These are phyloP conservation scores for Cladophialophora chaetospira DNA, from an alignment of 2,329 filamentous ascomycete species.

Conservation along the genomic window DNA sequence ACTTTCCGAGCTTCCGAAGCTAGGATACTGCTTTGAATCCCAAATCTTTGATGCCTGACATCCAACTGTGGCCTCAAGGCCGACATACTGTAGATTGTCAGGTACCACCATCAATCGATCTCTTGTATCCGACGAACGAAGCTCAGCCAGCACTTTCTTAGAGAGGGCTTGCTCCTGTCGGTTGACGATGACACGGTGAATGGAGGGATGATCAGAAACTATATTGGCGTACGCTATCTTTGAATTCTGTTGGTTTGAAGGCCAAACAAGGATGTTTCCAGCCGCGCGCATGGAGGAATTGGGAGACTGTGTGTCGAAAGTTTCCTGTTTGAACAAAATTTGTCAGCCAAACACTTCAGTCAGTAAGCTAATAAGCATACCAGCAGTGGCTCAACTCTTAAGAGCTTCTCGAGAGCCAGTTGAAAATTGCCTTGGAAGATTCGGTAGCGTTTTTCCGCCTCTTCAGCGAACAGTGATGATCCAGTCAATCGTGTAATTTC, in stretches of 20 bases:
- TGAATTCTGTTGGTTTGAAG: conserved; percentile 12
- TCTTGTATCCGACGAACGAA: conserved; percentile 9
- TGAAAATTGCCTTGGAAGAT: conserved; percentile 28
- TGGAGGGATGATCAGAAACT: conserved; percentile 12
- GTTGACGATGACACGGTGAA: conserved; percentile 24
- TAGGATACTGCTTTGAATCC: conserved; percentile 37
- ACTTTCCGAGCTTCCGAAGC: conserved; percentile 37
- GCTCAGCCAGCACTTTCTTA: conserved; percentile 25
- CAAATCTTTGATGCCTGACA: conserved; percentile 37
- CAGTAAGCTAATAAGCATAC: conserved; percentile 18
- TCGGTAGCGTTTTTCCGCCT: conserved; percentile 25
- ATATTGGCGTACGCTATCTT: conserved; percentile 22
- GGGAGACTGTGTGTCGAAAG: conserved; percentile 17
- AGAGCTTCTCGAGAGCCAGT: conserved; percentile 27
- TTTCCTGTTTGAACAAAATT: conserved; percentile 19
- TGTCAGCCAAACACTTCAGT: conserved; percentile 9
- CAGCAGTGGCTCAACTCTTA: conserved; percentile 30
- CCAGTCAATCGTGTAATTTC: conserved; percentile 26
- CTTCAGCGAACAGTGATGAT: conserved; percentile 26
- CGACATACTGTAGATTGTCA: conserved; percentile 9
- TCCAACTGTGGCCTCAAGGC: conserved; percentile 20
- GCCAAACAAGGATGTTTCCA: conserved; percentile 24
- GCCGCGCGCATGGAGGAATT: conserved; percentile 12
- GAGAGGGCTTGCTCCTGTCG: conserved; percentile 18
- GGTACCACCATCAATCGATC: conserved; percentile 9